Base-by-base conservation (phyloP, 495 filamentous ascomycete species). In the Penicillium subrubescens region DNA sequence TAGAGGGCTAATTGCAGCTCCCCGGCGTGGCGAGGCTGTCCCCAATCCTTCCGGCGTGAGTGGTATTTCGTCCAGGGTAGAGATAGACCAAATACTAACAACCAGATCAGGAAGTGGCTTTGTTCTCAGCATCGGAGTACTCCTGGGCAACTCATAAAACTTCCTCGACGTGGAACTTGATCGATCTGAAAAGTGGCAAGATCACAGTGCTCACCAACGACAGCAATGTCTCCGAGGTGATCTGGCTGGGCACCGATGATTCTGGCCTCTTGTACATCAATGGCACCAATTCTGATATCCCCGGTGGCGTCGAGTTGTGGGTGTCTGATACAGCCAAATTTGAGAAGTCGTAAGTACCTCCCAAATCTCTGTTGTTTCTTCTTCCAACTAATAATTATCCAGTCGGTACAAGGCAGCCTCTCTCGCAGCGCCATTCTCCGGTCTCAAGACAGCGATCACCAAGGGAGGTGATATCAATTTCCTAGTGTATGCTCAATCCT, bases 371-470 rank as follows among this genome's bases (percentile, higher is more conserved):
- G 25, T 34, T 7, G 37, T 8, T 8, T 23, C 0, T n/a, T n/a
- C 21, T 21, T 33, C 10, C 53, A 43, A 3, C 59, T 62, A 54
- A 58, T 53, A 15, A 39, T 41, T 12, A 17, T 59, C 48, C 25
- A 64, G 65, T 68, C 86, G 81, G 23, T 83, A 86, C 50, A 82
- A 85, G 21, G 87, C 84, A 31, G 83, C 82, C 1, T 81, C 76
- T 3, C 80, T 95, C 63, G 75, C 85, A 35, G 88, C 82, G 5
- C 73, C 84, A 0, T 78, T 92, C n/a, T 85, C 80, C 29, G 89
- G 90, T 64, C 74, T 94, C 52, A 94, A 92, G 68, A 72, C 85
- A 21, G 83, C 80, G 39, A 75, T 77, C 35, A 79, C 90, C 7
- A 69, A 81, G 1, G 78, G 84, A 12, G 83, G 82, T 19, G 80